Evolutionary conservation across 495 filamentous ascomycete species (phyloP), one percentile per base, ranked within the genome.

Genomic region (Copromyces sp.): DNA sequence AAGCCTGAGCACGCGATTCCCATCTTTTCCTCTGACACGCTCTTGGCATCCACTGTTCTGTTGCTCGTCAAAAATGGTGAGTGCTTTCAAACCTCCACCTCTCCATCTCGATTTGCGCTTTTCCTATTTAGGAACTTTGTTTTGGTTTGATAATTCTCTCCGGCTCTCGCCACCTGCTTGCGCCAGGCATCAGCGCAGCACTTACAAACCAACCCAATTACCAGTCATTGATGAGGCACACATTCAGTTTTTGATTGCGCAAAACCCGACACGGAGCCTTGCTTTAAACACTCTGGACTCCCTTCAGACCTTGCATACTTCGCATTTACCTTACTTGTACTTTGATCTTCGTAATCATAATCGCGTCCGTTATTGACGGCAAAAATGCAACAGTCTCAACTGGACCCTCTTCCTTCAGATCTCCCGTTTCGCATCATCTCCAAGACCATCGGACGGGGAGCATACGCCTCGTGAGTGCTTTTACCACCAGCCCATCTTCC

Each of bases 381-480:
- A 80, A 73, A 68, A 68, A 87, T 83, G 81, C 81, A 82, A 81
- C 91, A 97, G 86, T 95, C 93, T 72, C 95, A 99, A 83, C 83
- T 93, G 69, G 93, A 94, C 76, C 94, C 94, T 73, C 86, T 98
- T 61, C 95, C 95, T 44, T 86, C 78, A 73, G 88, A 97, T 75
- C 85, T 99, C 53, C 96, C 96, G 38, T 99, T 99, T 82, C 89
- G 95, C 71, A 90, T 99, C 79, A 88, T 99, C 76, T 97, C 94
- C 39, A 94, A 95, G 78, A 99, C 96, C 44, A 97, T 99, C 75
- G 95, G 95, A 59, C 89, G 92, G 81, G 95, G 95, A 74, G 95
- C 95, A 71, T 99, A 99, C 88, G 95, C 95, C 77, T 97, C 93
- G 95, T 98, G 82, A 82, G 91, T 83, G 71, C 69, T 65, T 65